phyloP scores from a whole-genome alignment of 805 yeast genomes.

The Lipomyces spencermartinsiae region DNA sequence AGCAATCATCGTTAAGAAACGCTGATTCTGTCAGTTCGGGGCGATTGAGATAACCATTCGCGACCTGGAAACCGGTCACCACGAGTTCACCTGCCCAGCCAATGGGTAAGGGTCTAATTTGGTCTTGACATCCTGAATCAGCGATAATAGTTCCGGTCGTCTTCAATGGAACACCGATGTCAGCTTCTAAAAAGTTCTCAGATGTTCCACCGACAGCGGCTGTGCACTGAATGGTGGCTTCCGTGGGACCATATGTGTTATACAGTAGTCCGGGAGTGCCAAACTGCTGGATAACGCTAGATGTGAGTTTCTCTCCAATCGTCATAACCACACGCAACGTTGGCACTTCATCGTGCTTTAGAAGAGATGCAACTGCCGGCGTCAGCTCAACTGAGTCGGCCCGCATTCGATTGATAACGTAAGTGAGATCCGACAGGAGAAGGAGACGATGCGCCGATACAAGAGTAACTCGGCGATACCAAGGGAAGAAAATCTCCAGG shows the following conservation, averaged over 20 bases:
- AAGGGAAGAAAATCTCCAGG: slow-evolving; percentile 40
- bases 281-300: slow-evolving; percentile 34
- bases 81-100: slow-evolving; percentile 43
- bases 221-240: slow-evolving; percentile 41
- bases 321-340: slow-evolving; percentile 32
- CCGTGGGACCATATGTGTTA: slow-evolving; percentile 43
- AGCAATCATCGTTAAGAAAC: slow-evolving; percentile 32
- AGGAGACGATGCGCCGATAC: slow-evolving; percentile 34
- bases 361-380: slow-evolving; percentile 40
- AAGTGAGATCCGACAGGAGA: slow-evolving; percentile 31
- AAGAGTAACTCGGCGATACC: slow-evolving; percentile 32
- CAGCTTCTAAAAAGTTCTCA: slow-evolving; percentile 20
- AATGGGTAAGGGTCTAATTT: slow-evolving; percentile 36
- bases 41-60: slow-evolving; percentile 42
- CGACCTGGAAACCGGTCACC: slow-evolving; percentile 43
- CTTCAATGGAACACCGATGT: slow-evolving; percentile 38
- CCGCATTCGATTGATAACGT: slow-evolving; percentile 21
- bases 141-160: slow-evolving; percentile 31
- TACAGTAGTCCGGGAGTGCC: slow-evolving; percentile 30
- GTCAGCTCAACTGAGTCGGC: slow-evolving; percentile 39
- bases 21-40: slow-evolving; percentile 38
- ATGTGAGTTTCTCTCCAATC: slow-evolving; percentile 40
- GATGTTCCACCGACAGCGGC: slow-evolving; percentile 34
- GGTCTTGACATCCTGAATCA: slow-evolving; percentile 8
- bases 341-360: slow-evolving; percentile 27